These are phyloP conservation scores for Domatiomyces catenatus DNA, from an alignment of 2,329 filamentous ascomycete species.

Conservation along the genomic window DNA sequence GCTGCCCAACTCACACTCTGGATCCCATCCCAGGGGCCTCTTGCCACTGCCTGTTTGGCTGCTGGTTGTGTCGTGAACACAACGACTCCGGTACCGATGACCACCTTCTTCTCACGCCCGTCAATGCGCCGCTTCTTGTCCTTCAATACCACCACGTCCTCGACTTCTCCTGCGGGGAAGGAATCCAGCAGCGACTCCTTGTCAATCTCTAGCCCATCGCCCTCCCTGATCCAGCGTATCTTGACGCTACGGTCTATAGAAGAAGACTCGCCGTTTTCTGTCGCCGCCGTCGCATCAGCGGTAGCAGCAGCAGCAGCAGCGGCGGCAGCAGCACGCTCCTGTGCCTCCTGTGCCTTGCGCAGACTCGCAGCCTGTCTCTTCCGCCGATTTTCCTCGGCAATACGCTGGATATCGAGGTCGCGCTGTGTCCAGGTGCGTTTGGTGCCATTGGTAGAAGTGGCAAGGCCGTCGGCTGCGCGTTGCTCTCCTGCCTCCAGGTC, in stretches of 20 bases:
- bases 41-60: conserved; percentile 16
- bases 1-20: conserved; percentile 42
- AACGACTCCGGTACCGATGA: conserved; percentile 38
- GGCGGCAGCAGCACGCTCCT: conserved; percentile 21
- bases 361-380: conserved; percentile 31
- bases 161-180: conserved; percentile 44
- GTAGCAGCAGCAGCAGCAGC: too few relatives aligned
- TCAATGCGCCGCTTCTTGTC: conserved; percentile 36
- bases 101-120: conserved; percentile 36
- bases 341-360: conserved; percentile 29
- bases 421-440: conserved; percentile 41
- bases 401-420: conserved; percentile 37
- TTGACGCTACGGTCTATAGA: conserved; percentile 41
- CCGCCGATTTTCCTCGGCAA: conserved; percentile 39
- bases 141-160: conserved; percentile 39
- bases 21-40: conserved; percentile 32
- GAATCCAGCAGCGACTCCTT: conserved; percentile 31
- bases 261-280: conserved; percentile 23
- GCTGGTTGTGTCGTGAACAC: conserved; percentile 39
- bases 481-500: conserved; percentile 68
- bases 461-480: conserved; percentile 25
- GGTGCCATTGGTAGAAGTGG: conserved; percentile 36
- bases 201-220: conserved; percentile 30
- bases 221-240: conserved; percentile 39
- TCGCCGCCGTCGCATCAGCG: too few relatives aligned